Conservation (phyloP, 176 grass and related monocot species). For the Metroxylon sagu region DNA sequence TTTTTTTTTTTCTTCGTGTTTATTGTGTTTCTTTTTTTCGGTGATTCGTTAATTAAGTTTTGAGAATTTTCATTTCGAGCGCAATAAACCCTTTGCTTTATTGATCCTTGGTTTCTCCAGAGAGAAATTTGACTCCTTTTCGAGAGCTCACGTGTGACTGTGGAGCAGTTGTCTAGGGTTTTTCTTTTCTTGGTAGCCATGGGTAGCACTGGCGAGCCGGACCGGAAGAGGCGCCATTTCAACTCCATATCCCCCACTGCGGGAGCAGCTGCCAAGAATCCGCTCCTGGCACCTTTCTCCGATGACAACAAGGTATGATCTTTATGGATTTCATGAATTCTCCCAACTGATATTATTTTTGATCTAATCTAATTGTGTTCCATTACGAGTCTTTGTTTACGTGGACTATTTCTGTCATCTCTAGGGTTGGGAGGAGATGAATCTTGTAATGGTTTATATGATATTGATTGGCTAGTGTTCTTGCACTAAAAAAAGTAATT, state of each 20-base stretch:
- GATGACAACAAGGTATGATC: slow-evolving; percentile 64
- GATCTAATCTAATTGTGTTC: not conserved
- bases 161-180: slow-evolving; percentile 31
- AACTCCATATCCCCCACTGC: slow-evolving; percentile 42
- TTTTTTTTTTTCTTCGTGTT: too few relatives aligned
- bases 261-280: slow-evolving; percentile 36
- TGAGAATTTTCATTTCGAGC: not conserved
- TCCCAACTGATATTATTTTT: not conserved
- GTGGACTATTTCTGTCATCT: too few relatives aligned
- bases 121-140: not conserved
- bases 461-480: too few relatives aligned
- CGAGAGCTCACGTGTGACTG: slow-evolving; percentile 14
- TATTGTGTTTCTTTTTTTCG: slow-evolving; percentile 1
- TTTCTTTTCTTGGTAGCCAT: slow-evolving; percentile 26
- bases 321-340: not conserved
- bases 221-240: slow-evolving; percentile 51
- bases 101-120: slow-evolving; percentile 5
- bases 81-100: slow-evolving; percentile 11
- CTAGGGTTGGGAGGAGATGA: too few relatives aligned
- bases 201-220: slow-evolving; percentile 57
- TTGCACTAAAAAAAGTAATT: too few relatives aligned
- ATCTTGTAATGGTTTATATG: too few relatives aligned
- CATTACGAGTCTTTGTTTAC: not conserved
- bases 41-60: slow-evolving; percentile 7
- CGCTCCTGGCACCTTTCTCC: slow-evolving; percentile 31